Evolutionary conservation across 2,329 filamentous ascomycete genomes (phyloP).

Genomic region (Trichoderma atroviride): DNA sequence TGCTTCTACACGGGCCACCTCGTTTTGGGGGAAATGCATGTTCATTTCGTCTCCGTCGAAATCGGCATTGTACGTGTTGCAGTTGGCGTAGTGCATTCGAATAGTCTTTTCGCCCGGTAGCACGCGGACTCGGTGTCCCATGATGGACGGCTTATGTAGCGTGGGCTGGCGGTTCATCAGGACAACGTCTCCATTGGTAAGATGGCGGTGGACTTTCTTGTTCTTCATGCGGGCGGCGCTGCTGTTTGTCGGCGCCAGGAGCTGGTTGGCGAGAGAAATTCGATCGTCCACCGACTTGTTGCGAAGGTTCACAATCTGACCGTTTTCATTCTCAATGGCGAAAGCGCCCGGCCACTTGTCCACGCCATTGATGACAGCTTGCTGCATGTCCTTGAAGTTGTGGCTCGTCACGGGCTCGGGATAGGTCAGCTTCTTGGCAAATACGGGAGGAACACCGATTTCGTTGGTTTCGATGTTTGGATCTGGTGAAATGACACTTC

Average conservation of each 20-base stretch:
- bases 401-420: constrained; percentile 96
- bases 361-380: constrained; percentile 92
- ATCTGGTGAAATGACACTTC: constrained; percentile 96
- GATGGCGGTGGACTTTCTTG: constrained; percentile 95
- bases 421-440: constrained; percentile 93
- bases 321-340: constrained; percentile 94
- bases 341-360: constrained; percentile 93
- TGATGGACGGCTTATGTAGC: constrained; percentile 97
- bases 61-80: constrained; percentile 98
- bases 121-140: constrained; percentile 93
- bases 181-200: constrained; percentile 95
- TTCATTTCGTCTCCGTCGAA: constrained; percentile 99
- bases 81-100: constrained; percentile 99
- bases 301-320: constrained; percentile 83
- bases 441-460: constrained; percentile 97
- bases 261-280: constrained; percentile 85
- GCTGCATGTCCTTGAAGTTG: constrained; percentile 94
- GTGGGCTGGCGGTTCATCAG: constrained; percentile 99
- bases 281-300: constrained; percentile 88
- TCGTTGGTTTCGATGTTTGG: constrained; percentile 99
- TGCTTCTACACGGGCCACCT: constrained; percentile 89
- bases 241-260: constrained; percentile 80
- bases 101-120: constrained; percentile 94
- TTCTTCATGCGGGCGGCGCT: constrained; percentile 75
- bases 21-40: constrained; percentile 99